Conservation (phyloP, 2,329 filamentous ascomycete species). For the Stagonosporopsis chrysanthemi region DNA sequence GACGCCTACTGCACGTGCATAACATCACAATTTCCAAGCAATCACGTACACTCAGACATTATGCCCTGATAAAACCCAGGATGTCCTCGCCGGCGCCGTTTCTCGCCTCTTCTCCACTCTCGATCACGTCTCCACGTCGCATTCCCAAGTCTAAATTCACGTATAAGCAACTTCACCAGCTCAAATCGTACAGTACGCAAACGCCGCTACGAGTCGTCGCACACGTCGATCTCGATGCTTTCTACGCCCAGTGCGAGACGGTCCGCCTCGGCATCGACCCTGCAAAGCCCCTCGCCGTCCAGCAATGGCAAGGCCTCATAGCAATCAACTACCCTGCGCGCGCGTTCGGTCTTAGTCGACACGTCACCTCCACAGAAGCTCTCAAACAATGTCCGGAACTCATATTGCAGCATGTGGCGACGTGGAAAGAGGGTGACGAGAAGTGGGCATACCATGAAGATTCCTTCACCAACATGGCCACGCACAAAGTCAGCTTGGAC, state of each 20-base stretch:
- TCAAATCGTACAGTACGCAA: constrained; percentile 73
- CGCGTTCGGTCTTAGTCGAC: constrained; percentile 77
- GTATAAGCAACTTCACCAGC: constrained; percentile 79
- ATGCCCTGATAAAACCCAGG: constrained; percentile 24
- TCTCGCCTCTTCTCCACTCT: constrained; percentile 56
- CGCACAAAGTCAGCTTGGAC: constrained; percentile 93
- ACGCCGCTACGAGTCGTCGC: constrained; percentile 86
- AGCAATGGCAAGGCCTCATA: constrained; percentile 95
- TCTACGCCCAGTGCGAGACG: constrained; percentile 95
- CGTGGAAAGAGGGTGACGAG: constrained; percentile 90
- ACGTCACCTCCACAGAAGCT: constrained; percentile 81
- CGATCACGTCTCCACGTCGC: constrained; percentile 44
- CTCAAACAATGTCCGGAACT: constrained; percentile 85
- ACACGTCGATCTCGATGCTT: constrained; percentile 95
- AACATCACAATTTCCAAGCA: neutral
- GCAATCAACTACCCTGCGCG: constrained; percentile 95
- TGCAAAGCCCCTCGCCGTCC: constrained; percentile 85
- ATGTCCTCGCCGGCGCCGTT: constrained; percentile 60
- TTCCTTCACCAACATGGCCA: constrained; percentile 78
- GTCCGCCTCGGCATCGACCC: constrained; percentile 78
- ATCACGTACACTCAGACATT: neutral
- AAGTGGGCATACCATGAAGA: constrained; percentile 91
- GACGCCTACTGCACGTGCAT: neutral
- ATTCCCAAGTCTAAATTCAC: constrained; percentile 75
- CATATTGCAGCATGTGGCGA: constrained; percentile 90